Evolutionary conservation across 1,139 yeast species (phyloP).

Genomic region (Saccharomyces hybrid): DNA sequence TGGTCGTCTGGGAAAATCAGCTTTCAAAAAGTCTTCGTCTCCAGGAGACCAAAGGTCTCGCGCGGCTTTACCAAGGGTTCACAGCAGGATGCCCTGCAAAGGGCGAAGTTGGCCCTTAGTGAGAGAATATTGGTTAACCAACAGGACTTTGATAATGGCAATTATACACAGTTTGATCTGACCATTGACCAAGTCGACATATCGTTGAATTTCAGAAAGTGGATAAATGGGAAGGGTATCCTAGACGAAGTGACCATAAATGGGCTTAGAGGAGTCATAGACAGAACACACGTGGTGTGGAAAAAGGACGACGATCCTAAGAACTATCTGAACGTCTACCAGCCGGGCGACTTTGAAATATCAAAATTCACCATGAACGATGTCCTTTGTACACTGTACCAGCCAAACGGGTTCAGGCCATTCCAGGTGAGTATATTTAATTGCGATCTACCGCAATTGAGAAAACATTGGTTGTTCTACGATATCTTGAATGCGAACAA

Average conservation of each 20-base stretch:
- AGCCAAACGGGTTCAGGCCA: constrained; percentile 74
- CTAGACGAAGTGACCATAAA: constrained; percentile 72
- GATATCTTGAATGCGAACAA: constrained; percentile 79
- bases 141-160: constrained; percentile 67
- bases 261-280: constrained; percentile 87
- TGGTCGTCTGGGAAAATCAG: constrained; percentile 86
- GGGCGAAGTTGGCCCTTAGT: constrained; percentile 28
- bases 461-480: constrained; percentile 89
- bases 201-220: constrained; percentile 70
- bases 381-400: constrained; percentile 68
- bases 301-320: constrained; percentile 75
- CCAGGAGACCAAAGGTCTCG: constrained; percentile 55
- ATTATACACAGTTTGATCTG: constrained; percentile 89
- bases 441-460: constrained; percentile 67
- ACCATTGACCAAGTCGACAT: constrained; percentile 81
- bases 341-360: constrained; percentile 89
- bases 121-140: constrained; percentile 26
- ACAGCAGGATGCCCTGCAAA: constrained; percentile 35
- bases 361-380: constrained; percentile 78
- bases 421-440: constrained; percentile 80
- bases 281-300: constrained; percentile 82
- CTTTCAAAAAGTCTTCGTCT: constrained; percentile 78
- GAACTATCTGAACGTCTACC: constrained; percentile 61
- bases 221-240: constrained; percentile 88
- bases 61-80: constrained; percentile 57